Conservation (phyloP, 2,329 filamentous ascomycete genomes). For the Xylaria sp. region DNA sequence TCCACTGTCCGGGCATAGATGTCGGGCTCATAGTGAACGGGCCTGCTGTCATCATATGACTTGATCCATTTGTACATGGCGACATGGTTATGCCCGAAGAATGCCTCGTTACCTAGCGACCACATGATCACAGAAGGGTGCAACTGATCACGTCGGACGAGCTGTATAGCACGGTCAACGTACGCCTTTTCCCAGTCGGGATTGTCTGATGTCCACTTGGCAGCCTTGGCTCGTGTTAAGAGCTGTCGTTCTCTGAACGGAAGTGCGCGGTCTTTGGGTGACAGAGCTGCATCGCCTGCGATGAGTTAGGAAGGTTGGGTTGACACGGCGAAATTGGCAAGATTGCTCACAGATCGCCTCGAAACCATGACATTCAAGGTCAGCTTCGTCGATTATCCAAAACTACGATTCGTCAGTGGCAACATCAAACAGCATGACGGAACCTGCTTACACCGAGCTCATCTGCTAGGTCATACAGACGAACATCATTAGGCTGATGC, state of each 20-base stretch:
- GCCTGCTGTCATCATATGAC: conserved; percentile 47
- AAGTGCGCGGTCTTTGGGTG: conserved; percentile 26
- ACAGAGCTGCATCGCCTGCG: conserved; percentile 29
- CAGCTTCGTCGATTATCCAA: conserved; percentile 48
- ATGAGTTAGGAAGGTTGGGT: conserved; percentile 7
- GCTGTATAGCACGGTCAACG: conserved; percentile 57
- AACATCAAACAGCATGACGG: neutral
- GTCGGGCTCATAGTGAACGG: conserved; percentile 59
- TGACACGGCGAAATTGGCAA: neutral
- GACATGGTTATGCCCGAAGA: conserved; percentile 58
- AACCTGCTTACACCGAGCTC: conserved; percentile 40
- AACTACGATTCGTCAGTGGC: conserved; percentile 35
- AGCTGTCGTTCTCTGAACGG: conserved; percentile 31
- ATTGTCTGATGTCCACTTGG: conserved; percentile 51
- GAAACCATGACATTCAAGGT: conserved; percentile 40
- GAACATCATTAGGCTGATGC: conserved; percentile 49
- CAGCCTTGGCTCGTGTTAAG: conserved; percentile 34
- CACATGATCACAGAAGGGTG: conserved; percentile 61
- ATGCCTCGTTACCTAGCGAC: conserved; percentile 63
- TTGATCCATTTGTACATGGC: conserved; percentile 58
- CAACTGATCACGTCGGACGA: conserved; percentile 60
- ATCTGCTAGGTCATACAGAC: conserved; percentile 50
- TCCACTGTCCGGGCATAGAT: conserved; percentile 51
- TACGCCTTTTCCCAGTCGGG: conserved; percentile 55
- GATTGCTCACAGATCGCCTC: conserved; percentile 21